Percentiles rank a stretch among this genome's conserved stretches.
Evolutionary conservation across 768 basidiomycete genomes (phyloP).

Genomic region (Rhodosporidiobolus sp.): DNA sequence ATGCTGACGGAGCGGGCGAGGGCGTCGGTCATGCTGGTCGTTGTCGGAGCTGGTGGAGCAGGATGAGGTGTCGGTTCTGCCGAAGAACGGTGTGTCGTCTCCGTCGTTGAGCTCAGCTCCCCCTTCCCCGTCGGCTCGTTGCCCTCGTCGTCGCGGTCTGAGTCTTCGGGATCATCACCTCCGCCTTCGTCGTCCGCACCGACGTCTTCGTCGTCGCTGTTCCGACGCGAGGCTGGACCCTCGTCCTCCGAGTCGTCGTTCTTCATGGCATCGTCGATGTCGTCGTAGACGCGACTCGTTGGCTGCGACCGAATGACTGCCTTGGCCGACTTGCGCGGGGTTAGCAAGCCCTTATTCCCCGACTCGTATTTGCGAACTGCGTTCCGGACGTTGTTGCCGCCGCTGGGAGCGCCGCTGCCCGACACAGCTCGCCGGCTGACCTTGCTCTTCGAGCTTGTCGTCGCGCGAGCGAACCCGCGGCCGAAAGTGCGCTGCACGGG

Average conservation of each 20-base stretch:
- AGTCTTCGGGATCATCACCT: constrained; percentile 49
- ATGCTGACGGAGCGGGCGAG: constrained; percentile 52
- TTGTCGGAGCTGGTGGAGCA: not conserved
- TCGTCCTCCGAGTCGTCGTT: constrained; percentile 54
- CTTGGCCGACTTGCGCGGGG: constrained; percentile 72
- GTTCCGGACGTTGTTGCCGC: constrained; percentile 56
- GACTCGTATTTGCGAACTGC: constrained; percentile 50
- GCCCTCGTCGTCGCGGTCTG: constrained; percentile 51
- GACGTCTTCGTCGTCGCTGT: constrained; percentile 33
- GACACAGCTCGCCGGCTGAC: constrained; percentile 17
- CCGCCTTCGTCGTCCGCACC: constrained; percentile 67
- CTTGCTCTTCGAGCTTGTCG: constrained; percentile 28
- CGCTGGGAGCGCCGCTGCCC: constrained; percentile 11
- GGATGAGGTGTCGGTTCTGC: not conserved
- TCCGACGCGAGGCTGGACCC: not conserved
- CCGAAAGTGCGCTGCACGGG: not conserved
- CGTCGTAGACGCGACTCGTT: constrained; percentile 57
- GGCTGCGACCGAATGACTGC: constrained; percentile 82
- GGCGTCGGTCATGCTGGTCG: constrained; percentile 48
- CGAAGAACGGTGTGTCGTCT: not conserved
- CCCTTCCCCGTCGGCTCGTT: too few relatives aligned
- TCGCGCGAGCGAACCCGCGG: constrained; percentile 19
- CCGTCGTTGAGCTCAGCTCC: not conserved
- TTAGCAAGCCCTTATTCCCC: not conserved
- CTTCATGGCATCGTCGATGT: constrained; percentile 73